Evolutionary conservation across 2,329 filamentous ascomycete species (phyloP).

Genomic region (Setomelanomma holmii): DNA sequence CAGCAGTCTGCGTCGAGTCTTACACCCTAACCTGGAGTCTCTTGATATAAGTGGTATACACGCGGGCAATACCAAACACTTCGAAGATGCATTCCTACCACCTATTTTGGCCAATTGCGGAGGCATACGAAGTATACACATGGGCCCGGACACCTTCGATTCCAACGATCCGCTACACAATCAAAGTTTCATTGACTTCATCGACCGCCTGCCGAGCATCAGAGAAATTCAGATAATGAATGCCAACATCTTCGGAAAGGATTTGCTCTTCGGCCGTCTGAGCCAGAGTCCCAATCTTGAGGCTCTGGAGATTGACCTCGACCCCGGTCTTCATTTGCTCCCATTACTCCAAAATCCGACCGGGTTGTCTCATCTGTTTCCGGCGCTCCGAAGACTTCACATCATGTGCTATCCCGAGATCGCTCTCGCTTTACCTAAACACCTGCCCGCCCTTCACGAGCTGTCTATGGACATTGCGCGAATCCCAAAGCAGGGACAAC

Average conservation of each 20-base stretch:
- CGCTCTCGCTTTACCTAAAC: constrained; percentile 31
- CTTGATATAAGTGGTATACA: constrained; percentile 36
- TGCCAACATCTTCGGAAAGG: constrained; percentile 30
- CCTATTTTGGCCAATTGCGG: constrained; percentile 27
- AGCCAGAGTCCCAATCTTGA: constrained; percentile 31
- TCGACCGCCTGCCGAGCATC: constrained; percentile 29
- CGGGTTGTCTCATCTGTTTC: constrained; percentile 24
- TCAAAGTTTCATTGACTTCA: constrained; percentile 25
- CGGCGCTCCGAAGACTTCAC: constrained; percentile 28
- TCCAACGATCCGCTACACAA: constrained; percentile 28
- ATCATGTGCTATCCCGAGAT: constrained; percentile 45
- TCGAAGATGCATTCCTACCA: constrained; percentile 30
- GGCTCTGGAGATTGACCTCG: constrained; percentile 41
- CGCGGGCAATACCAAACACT: constrained; percentile 27
- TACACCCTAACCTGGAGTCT: constrained; percentile 33
- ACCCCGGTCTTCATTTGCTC: constrained; percentile 33
- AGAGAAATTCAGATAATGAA: constrained; percentile 33
- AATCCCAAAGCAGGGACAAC: constrained; percentile 21
- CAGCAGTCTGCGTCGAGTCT: constrained; percentile 24
- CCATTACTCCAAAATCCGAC: constrained; percentile 26
- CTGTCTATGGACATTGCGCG: constrained; percentile 40
- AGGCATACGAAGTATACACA: constrained; percentile 33
- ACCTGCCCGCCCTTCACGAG: constrained; percentile 31
- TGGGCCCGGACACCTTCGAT: constrained; percentile 29
- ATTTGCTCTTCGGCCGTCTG: constrained; percentile 35